phyloP scores from a whole-genome alignment of 2,329 filamentous ascomycete genomes.

The Aspergillus persii region DNA sequence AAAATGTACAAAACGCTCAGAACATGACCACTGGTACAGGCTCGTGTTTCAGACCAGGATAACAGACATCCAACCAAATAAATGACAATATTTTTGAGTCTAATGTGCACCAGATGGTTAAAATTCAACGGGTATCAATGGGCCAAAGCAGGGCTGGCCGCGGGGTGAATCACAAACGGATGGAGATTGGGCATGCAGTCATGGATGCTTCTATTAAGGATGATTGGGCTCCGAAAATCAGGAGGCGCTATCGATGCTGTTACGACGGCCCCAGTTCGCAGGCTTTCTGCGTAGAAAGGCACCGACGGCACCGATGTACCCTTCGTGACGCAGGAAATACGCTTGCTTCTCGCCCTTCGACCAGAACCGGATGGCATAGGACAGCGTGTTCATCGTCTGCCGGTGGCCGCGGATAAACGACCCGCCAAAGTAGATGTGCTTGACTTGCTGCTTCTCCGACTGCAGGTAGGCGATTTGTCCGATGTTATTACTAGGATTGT shows the following conservation, averaged over 20 bases:
- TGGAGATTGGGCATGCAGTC: slow-evolving; percentile 11
- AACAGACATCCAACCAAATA: neutral
- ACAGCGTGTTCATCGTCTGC: slow-evolving; percentile 96
- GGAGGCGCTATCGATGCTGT: slow-evolving; percentile 63
- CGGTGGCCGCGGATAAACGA: slow-evolving; percentile 94
- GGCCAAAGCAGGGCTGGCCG: slow-evolving; percentile 14
- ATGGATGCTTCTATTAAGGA: neutral
- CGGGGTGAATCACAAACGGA: neutral
- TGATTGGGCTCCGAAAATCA: slow-evolving; percentile 19
- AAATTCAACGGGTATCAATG: slow-evolving; percentile 22
- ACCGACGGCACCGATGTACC: slow-evolving; percentile 89
- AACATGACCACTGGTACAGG: neutral
- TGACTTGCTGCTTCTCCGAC: slow-evolving; percentile 86
- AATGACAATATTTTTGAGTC: neutral
- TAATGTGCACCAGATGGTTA: slow-evolving; percentile 10
- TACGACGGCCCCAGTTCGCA: slow-evolving; percentile 82
- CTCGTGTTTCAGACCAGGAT: neutral
- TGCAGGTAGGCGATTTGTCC: slow-evolving; percentile 98
- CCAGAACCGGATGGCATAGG: slow-evolving; percentile 98
- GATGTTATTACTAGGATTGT: slow-evolving; percentile 76
- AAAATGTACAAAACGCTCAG: neutral
- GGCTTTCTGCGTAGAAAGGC: slow-evolving; percentile 92
- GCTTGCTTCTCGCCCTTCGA: slow-evolving; percentile 90
- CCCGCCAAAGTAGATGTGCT: slow-evolving; percentile 95
- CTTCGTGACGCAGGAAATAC: slow-evolving; percentile 93